Conservation (phyloP, 345 rosid species). For the Triadica sebifera region DNA sequence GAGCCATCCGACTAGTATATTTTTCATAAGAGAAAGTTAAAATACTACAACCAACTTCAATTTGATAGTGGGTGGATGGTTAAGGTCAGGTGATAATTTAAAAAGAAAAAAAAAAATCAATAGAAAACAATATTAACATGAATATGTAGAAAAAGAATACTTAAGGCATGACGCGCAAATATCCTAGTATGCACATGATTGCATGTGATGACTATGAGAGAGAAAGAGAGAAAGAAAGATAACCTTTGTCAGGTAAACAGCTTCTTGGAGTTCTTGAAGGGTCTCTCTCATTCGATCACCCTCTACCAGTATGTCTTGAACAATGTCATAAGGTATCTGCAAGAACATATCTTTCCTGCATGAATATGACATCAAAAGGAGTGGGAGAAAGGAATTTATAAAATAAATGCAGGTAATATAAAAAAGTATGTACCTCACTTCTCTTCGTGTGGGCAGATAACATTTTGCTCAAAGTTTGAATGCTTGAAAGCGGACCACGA, state of each 20-base stretch:
- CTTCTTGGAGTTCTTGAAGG: slow-evolving; percentile 88
- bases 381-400: background rate
- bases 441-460: slow-evolving; percentile 64
- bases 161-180: background rate
- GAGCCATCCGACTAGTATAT: slow-evolving; percentile 5
- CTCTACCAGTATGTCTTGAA: slow-evolving; percentile 71
- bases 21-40: background rate
- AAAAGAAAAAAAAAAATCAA: background rate
- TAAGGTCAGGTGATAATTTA: background rate
- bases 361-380: background rate
- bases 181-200: background rate
- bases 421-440: slow-evolving; percentile 56
- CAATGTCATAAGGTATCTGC: slow-evolving; percentile 79
- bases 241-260: slow-evolving; percentile 83
- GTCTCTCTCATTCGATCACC: slow-evolving; percentile 66
- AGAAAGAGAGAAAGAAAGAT: background rate
- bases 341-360: slow-evolving; percentile 11
- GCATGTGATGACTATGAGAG: background rate
- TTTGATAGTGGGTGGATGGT: background rate
- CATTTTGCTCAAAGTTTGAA: slow-evolving; percentile 76
- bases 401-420: slow-evolving; percentile 8
- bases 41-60: background rate
- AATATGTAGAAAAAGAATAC: background rate
- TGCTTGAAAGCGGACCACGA: slow-evolving; percentile 79
- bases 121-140: background rate